Percentiles rank a stretch among this genome's conserved stretches.
These are phyloP conservation scores for Cladosporium sphaerospermum DNA, from an alignment of 2,329 filamentous ascomycete genomes.

Conservation along the genomic window DNA sequence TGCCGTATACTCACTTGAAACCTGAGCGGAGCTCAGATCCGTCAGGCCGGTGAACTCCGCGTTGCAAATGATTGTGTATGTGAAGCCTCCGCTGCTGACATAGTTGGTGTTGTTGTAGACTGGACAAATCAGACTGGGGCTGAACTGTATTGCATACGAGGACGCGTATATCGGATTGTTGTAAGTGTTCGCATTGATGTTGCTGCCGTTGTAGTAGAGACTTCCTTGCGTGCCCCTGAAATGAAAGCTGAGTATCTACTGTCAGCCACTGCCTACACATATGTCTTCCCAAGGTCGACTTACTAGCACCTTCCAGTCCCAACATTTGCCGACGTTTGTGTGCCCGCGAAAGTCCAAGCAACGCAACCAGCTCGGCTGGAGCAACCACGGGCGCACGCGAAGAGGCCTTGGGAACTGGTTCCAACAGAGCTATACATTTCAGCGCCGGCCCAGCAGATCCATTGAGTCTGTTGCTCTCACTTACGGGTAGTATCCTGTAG, in stretches of 20 bases:
- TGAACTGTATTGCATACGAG: constrained; percentile 5
- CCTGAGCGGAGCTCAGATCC: not conserved
- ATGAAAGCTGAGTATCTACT: not conserved
- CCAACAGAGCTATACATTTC: not conserved
- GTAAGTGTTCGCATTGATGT: not conserved
- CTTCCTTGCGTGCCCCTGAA: not conserved
- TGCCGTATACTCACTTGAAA: not conserved
- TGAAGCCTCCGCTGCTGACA: not conserved
- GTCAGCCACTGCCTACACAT: too few species aligned
- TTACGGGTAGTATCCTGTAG: too few species aligned
- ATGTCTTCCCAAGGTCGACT: not conserved
- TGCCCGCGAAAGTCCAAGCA: not conserved
- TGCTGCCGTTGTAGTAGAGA: not conserved
- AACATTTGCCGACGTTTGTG: not conserved
- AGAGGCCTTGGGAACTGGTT: constrained; percentile 4
- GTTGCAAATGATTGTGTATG: not conserved
- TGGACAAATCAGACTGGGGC: constrained; percentile 4
- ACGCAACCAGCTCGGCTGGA: not conserved
- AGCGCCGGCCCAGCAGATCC: too few species aligned
- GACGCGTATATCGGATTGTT: not conserved
- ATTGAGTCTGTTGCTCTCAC: too few species aligned
- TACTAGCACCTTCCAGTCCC: constrained; percentile 7
- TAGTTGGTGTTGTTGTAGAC: not conserved
- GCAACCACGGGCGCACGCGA: constrained; percentile 2
- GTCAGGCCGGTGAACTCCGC: not conserved